Evolutionary conservation across 495 filamentous ascomycete species (phyloP).

Genomic region (Saxispiralis lemnorum): DNA sequence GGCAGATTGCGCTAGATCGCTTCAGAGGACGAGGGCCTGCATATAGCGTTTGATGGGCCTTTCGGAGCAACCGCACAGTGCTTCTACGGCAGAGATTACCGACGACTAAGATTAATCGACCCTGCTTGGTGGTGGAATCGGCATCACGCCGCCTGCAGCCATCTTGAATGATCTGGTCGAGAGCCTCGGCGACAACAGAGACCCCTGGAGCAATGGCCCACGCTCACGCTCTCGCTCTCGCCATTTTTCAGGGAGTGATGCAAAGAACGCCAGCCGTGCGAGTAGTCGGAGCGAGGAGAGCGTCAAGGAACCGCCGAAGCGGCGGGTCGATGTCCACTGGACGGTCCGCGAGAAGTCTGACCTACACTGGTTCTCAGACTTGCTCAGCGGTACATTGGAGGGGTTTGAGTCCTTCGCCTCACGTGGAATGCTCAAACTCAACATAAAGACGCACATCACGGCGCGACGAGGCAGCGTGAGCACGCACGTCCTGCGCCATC

Average conservation of each 20-base stretch:
- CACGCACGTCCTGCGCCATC: slow-evolving; percentile 25
- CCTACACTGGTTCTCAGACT: slow-evolving; percentile 27
- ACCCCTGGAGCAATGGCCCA: slow-evolving; percentile 1
- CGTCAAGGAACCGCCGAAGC: slow-evolving; percentile 7
- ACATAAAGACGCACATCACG: slow-evolving; percentile 26
- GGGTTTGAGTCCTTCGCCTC: slow-evolving; percentile 4
- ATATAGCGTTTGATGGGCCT: slow-evolving; percentile 21
- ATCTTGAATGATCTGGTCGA: slow-evolving; percentile 25
- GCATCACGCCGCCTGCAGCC: slow-evolving; percentile 26
- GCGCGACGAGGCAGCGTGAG: slow-evolving; percentile 23
- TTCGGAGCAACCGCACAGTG: slow-evolving; percentile 24
- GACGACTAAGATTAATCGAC: slow-evolving; percentile 9
- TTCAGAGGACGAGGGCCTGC: not conserved
- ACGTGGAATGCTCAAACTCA: slow-evolving; percentile 19
- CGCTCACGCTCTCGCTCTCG: slow-evolving; percentile 5
- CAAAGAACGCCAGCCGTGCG: not conserved
- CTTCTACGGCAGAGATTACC: slow-evolving; percentile 26
- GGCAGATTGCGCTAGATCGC: slow-evolving; percentile 10
- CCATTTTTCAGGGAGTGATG: not conserved
- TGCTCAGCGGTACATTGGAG: slow-evolving; percentile 21
- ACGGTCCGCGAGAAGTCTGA: slow-evolving; percentile 25
- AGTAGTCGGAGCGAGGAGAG: slow-evolving; percentile 3
- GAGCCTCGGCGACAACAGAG: slow-evolving; percentile 10
- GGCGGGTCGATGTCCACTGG: slow-evolving; percentile 29
- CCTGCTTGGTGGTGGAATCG: slow-evolving; percentile 26